Base-by-base conservation (phyloP, 176 grass and related monocot species). In the Ensete ventricosum region DNA sequence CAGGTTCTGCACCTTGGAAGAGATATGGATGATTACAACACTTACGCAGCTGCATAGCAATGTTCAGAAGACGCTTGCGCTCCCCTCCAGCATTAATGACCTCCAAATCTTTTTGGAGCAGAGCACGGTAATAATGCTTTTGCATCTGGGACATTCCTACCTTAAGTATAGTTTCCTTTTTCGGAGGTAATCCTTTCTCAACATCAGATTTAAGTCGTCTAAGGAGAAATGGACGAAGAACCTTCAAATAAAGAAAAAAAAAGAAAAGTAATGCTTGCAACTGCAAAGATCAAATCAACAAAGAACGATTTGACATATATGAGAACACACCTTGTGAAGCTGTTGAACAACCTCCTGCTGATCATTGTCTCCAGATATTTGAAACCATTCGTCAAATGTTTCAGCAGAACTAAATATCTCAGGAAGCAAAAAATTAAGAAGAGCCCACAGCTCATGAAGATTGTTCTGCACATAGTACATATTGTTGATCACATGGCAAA, bases 21-120 rank as follows among this genome's bases (percentile, higher is more conserved):
- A 92, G 79, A 84, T 92, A 92, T 80, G 90, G 90, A 87, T 92
- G 90, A 50, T 92, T 92, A 60, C 90, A 92, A 69, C 90, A 92
- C 55, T 92, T 92, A n/a, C 86, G 81, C 62, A 92, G 60, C 68
- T 89, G 90, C 90, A 92, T 92, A 78, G 90, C 86, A 55, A 92
- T 86, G 72, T 92, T 92, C 27, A 89, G 83, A 67, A 92, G 87
- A 53, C 86, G 81, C 34, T 89, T 89, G 76, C 86, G 84, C 72
- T 92, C 87, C 17, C 86, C 87, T 50, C 90, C 87, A 59, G 90
- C 84, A 84, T 92, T 87, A 80, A 92, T 73, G 55, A 92, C 86
- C 71, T 92, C 90, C 75, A 92, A 76, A 82, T 89, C 90, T 76
- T 92, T 89, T 77, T 89, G 87, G 62, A 89, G 86, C 73, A 92